Base-by-base conservation (phyloP, 306 rosid genomes). In the Fagus crenata region DNA sequence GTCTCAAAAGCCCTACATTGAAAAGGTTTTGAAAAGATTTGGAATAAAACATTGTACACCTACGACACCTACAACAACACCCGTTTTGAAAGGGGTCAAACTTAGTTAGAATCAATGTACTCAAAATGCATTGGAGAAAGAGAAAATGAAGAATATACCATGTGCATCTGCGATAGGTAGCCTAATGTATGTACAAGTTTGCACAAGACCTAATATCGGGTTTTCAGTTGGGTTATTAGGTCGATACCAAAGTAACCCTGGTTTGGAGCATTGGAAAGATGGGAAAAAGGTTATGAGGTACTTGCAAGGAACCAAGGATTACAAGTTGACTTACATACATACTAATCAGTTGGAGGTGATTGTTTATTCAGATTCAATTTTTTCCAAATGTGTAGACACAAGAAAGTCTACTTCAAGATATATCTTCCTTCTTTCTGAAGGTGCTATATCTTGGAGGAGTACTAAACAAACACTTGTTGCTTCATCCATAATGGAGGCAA, bases 201-300 rank as follows among this genome's bases (percentile, higher is more conserved):
- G 15, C 37, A 43, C 58, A 8, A 49, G 41, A 32, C 28, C 6
- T 4, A 6, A 32, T 7, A 63, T 63, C 1, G 2, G 6, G 2
- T 51, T 65, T 11, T 32, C 0, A 15, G 31, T 67, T 4, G 6
- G 40, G n/a, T 9, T 65, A 42, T 14, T 63, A 0, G 73, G 28
- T 18, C 7, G 37, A 0, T 69, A 69, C 46, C 3, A 56, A 33
- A 78, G 76, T 33, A 70, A 78, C 49, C 59, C 15, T 6, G 8
- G 76, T 13, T 28, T 78, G 61, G 31, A 59, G 31, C 76, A 70
- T 15, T 70, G 58, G 35, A 78, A 70, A 35, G 61, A 36, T 69
- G 0, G 1, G 33, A 35, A 75, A 18, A 60, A 33, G 6, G 49
- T 60, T 3, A 9, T 75, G 13, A 12, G 8, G 1, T 42, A 33